Evolutionary conservation across 2,329 filamentous ascomycete species (phyloP).

Genomic region (Emmonsia crescens): DNA sequence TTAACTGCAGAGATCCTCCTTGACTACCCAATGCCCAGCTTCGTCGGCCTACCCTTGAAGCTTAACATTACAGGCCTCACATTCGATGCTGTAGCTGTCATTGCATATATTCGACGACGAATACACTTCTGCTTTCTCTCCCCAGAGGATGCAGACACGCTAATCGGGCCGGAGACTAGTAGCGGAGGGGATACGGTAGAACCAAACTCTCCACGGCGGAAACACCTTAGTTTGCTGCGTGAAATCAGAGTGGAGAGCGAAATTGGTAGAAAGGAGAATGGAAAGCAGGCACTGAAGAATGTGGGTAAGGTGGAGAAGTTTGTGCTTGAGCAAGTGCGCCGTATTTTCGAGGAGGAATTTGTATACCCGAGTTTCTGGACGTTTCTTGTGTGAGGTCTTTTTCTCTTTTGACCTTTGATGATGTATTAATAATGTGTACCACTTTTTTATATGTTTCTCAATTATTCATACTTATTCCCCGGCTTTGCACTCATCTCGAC

Average conservation of each 20-base stretch:
- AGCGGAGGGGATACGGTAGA: constrained; percentile 14
- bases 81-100: constrained; percentile 87
- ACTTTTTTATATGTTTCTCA: neutral
- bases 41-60: constrained; percentile 88
- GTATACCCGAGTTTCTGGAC: constrained; percentile 99
- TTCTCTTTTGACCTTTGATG: too few relatives aligned
- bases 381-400: constrained; percentile 59
- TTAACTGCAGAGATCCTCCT: constrained; percentile 91
- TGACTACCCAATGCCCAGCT: constrained; percentile 97
- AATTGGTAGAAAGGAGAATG: constrained; percentile 82
- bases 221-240: constrained; percentile 68
- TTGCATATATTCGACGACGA: constrained; percentile 80
- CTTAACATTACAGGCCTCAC: constrained; percentile 89
- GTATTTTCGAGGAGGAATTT: constrained; percentile 97
- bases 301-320: constrained; percentile 98
- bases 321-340: constrained; percentile 86
- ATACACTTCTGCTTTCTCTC: constrained; percentile 92
- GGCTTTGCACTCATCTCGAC: neutral
- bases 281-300: constrained; percentile 93
- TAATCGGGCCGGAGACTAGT: constrained; percentile 40
- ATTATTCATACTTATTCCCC: neutral
- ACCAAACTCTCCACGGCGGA: constrained; percentile 23
- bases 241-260: constrained; percentile 96
- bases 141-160: constrained; percentile 75
- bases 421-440: neutral